Evolutionary conservation across 441 rosid species (phyloP), one percentile per base, ranked within the genome.

Genomic region (Mallotus japonicus): DNA sequence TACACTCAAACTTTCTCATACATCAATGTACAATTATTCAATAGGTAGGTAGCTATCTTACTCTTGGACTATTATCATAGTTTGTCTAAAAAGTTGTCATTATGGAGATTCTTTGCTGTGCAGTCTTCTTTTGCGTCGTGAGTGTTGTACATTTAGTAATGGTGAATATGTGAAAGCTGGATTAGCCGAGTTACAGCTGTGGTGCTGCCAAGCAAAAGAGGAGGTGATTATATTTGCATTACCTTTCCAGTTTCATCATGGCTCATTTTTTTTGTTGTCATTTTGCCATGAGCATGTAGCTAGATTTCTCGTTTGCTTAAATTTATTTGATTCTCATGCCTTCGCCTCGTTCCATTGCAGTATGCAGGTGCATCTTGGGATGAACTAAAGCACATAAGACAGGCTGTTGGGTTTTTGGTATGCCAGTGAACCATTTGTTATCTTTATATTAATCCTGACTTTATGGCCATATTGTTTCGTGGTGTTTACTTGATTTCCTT

Each of bases 401-500:
- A 95, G 83, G 92, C 96, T 61, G 99, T 95, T 80, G 99, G 99
- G 47, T 95, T 95, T 86, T 85, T 95, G 99, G 99, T 95, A 90
- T 72, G 87, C 55, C 10, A 44, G 15, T 11, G 8, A 17, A 7
- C 24, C 51, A 2, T 13, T 62, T 42, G 49, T 22, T 7, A 2
- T 9, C 1, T 6, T 40, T 14, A 22, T 42, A 1, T 73, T 20
- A 40, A 9, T n/a, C 6, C 15, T 4, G 46, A 51, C 12, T 57
- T 24, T 42, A 50, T 55, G 5, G 20, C 34, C 13, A 17, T 17
- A 42, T 67, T n/a, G 59, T 32, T 4, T 12, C 1, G 10, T 53
- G 0, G 60, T 69, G 14, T 62, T 78, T 32, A 77, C 57, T 59
- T 74, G n/a, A 69, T 72, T 61, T 73, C 73, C 69, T 67, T 54